Base-by-base conservation (phyloP, 495 filamentous ascomycete species). In the Terfezia boudieri region DNA sequence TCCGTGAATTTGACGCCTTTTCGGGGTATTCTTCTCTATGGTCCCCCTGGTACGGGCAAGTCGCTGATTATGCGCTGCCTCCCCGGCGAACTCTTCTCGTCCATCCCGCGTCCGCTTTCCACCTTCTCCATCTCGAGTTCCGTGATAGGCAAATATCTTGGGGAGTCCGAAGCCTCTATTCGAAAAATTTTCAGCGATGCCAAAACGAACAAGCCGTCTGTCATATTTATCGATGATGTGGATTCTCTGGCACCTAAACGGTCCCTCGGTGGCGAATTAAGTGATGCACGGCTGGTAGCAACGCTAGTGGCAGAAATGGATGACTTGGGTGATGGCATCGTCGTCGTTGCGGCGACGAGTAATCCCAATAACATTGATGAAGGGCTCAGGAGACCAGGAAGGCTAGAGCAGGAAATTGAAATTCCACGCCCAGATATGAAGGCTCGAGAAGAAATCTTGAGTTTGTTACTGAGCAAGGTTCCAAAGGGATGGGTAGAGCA, bases 141-240 rank as follows among this genome's bases (percentile, higher is more conserved):
- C 74, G 74, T 48, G 71, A 79, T 36, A 75, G 90, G 50, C 69
- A 94, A 56, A 71, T 98, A 48, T 78, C 90, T 69, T 86, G 90
- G 49, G 76, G 83, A 52, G 78, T 83, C 59, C 82, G 90, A 56
- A 9, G 60, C 74, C 20, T 71, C 74, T n/a, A 69, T 94, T 36
- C 72, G 78, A 51, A 76, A 77, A 53, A 66, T 74, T 0, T 94
- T 98, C 64, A 73, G 77, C 43, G 77, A 82, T 55, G 89, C 90
- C 9, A 68, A 70, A 50, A 71, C 73, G 7, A 71, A 73, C 56
- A 80, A 87, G 64, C 87, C 90, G 1, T 86, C 85, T 58, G 74
- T 90, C 6, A 73, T 98, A 36, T 69, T 93, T 12, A 81, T 95
- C 41, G 87, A 95, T 64, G 73, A 86, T 55, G 67, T 95, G 35